Evolutionary conservation across 2,329 filamentous ascomycete genomes (phyloP).

Genomic region (Penicillium psychrosexuale): DNA sequence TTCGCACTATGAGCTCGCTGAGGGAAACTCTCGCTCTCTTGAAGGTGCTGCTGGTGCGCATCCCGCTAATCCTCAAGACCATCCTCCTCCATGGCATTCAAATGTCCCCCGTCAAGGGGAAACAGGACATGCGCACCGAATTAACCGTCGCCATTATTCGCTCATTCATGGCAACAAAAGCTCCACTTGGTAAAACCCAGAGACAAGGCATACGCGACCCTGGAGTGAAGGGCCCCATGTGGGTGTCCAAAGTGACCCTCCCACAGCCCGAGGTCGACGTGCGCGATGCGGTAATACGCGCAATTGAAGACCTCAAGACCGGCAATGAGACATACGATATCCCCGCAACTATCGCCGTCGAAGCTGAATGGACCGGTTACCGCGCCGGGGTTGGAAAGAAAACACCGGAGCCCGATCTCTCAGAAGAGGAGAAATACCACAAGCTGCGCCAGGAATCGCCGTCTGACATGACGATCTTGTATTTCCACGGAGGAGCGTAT

Average conservation of each 20-base stretch:
- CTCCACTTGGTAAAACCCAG: slow-evolving; percentile 62
- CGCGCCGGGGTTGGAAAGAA: slow-evolving; percentile 39
- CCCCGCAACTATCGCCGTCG: slow-evolving; percentile 37
- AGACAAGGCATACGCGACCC: slow-evolving; percentile 59
- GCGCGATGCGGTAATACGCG: slow-evolving; percentile 37
- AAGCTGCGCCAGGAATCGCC: slow-evolving; percentile 39
- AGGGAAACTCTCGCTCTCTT: slow-evolving; percentile 29
- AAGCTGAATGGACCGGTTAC: slow-evolving; percentile 48
- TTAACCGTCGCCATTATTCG: slow-evolving; percentile 71
- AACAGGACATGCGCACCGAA: slow-evolving; percentile 75
- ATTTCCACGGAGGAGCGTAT: slow-evolving; percentile 49
- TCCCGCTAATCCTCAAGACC: slow-evolving; percentile 45
- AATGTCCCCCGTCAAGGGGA: slow-evolving; percentile 66
- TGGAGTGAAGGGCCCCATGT: slow-evolving; percentile 73
- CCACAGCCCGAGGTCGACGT: slow-evolving; percentile 53
- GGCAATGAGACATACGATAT: slow-evolving; percentile 40
- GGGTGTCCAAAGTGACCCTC: slow-evolving; percentile 70
- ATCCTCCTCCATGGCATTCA: slow-evolving; percentile 51
- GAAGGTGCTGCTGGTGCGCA: slow-evolving; percentile 37
- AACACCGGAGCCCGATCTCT: slow-evolving; percentile 38
- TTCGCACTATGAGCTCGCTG: slow-evolving; percentile 24
- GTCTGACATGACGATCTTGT: slow-evolving; percentile 44
- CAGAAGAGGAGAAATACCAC: slow-evolving; percentile 44
- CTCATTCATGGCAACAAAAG: slow-evolving; percentile 53
- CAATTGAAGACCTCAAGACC: slow-evolving; percentile 40